Conservation (phyloP, 345 rosid genomes). For the Noccaea caerulescens region DNA sequence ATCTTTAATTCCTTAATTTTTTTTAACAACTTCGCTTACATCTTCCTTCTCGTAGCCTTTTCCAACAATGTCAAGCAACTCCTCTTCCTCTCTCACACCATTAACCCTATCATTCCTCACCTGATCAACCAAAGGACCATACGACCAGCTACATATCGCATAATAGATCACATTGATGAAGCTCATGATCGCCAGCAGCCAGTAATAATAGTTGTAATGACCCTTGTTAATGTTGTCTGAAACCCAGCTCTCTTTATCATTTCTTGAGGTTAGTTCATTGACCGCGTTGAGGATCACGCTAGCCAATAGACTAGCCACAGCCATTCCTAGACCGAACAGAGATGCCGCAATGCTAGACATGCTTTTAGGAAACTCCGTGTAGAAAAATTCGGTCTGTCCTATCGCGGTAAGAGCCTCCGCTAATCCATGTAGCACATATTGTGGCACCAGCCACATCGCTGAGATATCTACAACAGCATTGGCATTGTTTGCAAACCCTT, state of each 20-base stretch:
- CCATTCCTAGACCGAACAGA: constrained; percentile 66
- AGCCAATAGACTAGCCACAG: constrained; percentile 65
- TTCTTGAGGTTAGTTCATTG: constrained; percentile 48
- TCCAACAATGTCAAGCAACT: constrained; percentile 38
- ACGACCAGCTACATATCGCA: constrained; percentile 68
- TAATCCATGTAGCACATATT: constrained; percentile 60
- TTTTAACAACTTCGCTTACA: constrained; percentile 27
- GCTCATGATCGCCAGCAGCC: constrained; percentile 66
- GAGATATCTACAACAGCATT: constrained; percentile 57
- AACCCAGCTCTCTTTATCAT: constrained; percentile 68
- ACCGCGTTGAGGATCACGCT: constrained; percentile 55
- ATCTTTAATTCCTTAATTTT: constrained; percentile 15
- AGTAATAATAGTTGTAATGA: constrained; percentile 74
- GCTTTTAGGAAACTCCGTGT: constrained; percentile 74
- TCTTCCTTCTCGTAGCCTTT: constrained; percentile 41
- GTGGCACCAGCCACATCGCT: constrained; percentile 83
- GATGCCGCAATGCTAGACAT: constrained; percentile 78
- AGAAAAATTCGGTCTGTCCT: constrained; percentile 78
- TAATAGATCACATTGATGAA: constrained; percentile 65
- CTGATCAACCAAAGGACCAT: constrained; percentile 62
- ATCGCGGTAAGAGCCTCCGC: constrained; percentile 76
- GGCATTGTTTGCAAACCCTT: constrained; percentile 55
- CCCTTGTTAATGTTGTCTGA: constrained; percentile 70
- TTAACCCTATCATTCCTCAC: constrained; percentile 48
- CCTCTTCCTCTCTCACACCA: constrained; percentile 49